A percentile compares a stretch with the other conserved stretches of the same genome.
Conservation (phyloP, 2,329 filamentous ascomycete genomes). For the Biscogniauxia sp. region DNA sequence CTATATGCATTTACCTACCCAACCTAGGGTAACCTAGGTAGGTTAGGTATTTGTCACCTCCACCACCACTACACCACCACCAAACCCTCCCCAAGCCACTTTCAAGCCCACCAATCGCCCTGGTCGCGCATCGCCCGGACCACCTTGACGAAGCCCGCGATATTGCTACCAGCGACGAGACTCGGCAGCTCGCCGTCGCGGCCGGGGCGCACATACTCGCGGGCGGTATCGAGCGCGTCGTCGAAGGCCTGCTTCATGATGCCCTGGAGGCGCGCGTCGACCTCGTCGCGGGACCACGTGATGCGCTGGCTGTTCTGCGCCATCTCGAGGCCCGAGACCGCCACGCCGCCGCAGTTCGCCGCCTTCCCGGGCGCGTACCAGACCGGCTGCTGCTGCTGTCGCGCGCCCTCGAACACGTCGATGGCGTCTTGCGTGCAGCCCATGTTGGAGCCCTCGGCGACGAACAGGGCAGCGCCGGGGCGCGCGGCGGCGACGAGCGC, state of each 20-base stretch:
- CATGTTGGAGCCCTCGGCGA: conserved; percentile 99
- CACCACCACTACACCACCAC: not conserved
- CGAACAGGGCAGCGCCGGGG: conserved; percentile 70
- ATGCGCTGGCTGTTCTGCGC: conserved; percentile 90
- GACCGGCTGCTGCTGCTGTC: conserved; percentile 68
- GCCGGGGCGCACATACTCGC: conserved; percentile 73
- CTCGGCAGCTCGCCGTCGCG: conserved; percentile 83
- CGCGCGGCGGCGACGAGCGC: conserved; percentile 59
- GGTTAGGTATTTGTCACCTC: too few relatives aligned
- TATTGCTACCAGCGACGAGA: conserved; percentile 91
- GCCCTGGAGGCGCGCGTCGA: conserved; percentile 82
- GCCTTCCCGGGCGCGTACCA: conserved; percentile 99
- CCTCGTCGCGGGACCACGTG: conserved; percentile 83
- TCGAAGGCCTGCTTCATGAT: conserved; percentile 96
- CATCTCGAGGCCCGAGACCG: conserved; percentile 97
- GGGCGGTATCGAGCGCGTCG: conserved; percentile 83
- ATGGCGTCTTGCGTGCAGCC: conserved; percentile 96
- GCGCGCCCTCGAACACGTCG: conserved; percentile 80
- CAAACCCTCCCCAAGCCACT: not conserved
- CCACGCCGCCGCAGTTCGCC: conserved; percentile 95
- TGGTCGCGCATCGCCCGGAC: conserved; percentile 92
- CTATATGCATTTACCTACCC: too few relatives aligned
- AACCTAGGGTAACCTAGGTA: too few relatives aligned
- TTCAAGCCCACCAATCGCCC: conserved; percentile 79
- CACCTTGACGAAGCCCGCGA: conserved; percentile 97